phyloP scores from a whole-genome alignment of 2,329 filamentous ascomycete species.

The Curvularia hawaiiensis region DNA sequence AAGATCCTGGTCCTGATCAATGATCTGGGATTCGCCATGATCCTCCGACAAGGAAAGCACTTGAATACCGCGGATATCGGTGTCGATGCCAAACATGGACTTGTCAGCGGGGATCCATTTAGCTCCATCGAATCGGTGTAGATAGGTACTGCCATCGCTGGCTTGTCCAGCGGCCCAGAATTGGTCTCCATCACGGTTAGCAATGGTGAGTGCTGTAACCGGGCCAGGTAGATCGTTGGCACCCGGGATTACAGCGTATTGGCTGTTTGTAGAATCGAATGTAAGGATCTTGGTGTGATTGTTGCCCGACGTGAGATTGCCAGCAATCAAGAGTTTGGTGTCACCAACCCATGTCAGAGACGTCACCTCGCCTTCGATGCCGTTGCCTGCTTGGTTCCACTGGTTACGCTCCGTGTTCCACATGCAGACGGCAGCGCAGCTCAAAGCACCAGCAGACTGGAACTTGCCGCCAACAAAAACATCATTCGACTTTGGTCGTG shows the following conservation, averaged over 20 bases:
- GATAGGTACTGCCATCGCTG: slow-evolving; percentile 70
- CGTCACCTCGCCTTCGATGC: slow-evolving; percentile 72
- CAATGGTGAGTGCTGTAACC: slow-evolving; percentile 75
- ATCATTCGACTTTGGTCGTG: slow-evolving; percentile 71
- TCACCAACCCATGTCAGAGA: slow-evolving; percentile 77
- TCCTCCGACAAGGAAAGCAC: slow-evolving; percentile 73
- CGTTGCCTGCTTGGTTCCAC: slow-evolving; percentile 80
- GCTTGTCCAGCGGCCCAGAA: slow-evolving; percentile 83
- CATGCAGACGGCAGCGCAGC: slow-evolving; percentile 80
- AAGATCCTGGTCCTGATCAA: slow-evolving; percentile 72
- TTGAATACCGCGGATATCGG: slow-evolving; percentile 78
- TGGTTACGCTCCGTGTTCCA: slow-evolving; percentile 73
- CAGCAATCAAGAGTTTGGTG: slow-evolving; percentile 75
- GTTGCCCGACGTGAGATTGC: slow-evolving; percentile 72
- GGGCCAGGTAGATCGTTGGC: slow-evolving; percentile 76
- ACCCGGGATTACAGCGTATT: slow-evolving; percentile 68
- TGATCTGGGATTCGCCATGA: slow-evolving; percentile 67
- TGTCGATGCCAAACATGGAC: slow-evolving; percentile 64
- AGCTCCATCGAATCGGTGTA: slow-evolving; percentile 81
- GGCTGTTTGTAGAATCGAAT: slow-evolving; percentile 71
- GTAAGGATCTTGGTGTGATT: slow-evolving; percentile 71
- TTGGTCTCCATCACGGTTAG: slow-evolving; percentile 71
- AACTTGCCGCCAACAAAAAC: slow-evolving; percentile 90
- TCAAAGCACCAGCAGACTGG: slow-evolving; percentile 78
- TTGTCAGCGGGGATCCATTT: slow-evolving; percentile 69